Evolutionary conservation across 169 alveolate genomes (phyloP), one percentile per base, ranked within the genome.

Genomic region (Cryptosporidium muris): DNA sequence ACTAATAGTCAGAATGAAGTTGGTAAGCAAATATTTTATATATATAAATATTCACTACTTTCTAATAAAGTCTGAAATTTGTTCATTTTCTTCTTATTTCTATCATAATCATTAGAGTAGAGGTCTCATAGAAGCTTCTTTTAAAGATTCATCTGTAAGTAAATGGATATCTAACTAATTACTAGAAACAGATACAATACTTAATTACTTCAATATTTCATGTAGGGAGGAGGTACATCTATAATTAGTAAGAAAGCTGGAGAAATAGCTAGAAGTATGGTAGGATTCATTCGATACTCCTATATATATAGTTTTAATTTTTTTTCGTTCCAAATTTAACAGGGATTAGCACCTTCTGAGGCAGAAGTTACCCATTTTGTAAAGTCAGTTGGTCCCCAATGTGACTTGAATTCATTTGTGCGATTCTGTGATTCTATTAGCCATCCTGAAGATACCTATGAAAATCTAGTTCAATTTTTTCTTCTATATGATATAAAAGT

Each of bases 381-480:
- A 0, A 63, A 66, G 43, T 25, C 52, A 8, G 74, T 74, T 58
- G 85, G 85, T 2, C 67, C 42, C 4, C 63, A 63, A n/a, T 74
- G 85, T 48, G 85, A 74, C 40, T 60, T 74, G 9, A 60, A 56
- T 34, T 12, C 66, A 36, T 74, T 74, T 37, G 7, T 34, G 11
- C 54, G 51, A 38, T 74, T 74, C 42, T 74, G 85, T 14, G 68
- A 74, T 8, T 58, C 85, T 25, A 58, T 74, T 16, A 42, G 54
- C n/a, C 85, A 74, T 60, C 85, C 85, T 12, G 85, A 74, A 54
- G 85, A 74, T n/a, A 74, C 85, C 9, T 74, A 53, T 48, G 68
- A 40, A 8, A 74, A 74, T 14, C 74, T 74, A 4, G 68, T 74
- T 37, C 85, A 74, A 36, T 74, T 74, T 49, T 74, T 74, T 38